Evolutionary conservation across 108 stramenopile genomes (phyloP), one percentile per base, ranked within the genome.

Genomic region (Conticribra weissflogii): DNA sequence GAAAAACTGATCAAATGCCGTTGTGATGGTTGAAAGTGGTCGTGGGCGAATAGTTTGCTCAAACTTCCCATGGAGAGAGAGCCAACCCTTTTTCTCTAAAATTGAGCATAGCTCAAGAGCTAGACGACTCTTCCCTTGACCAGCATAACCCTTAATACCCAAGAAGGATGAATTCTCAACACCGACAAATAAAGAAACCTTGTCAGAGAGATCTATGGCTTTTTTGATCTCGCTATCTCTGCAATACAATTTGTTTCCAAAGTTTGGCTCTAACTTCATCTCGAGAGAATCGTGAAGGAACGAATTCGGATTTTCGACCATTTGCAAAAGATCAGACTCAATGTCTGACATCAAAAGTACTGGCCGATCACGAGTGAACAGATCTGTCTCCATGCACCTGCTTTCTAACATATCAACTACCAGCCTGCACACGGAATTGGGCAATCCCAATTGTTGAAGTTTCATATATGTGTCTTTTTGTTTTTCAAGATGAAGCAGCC

Each of bases 1-100:
- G n/a, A 62, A 30, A 62, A 47, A 46, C 46, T 52, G 41, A 62
- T 62, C 61, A 46, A 62, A 46, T 24, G 61, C 61, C 45, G 24
- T 48, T 12, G 34, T 47, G 4, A 62, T 18, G 7, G 41, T 17
- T 18, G 22, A 27, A 19, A 47, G n/a, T n/a, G n/a, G n/a, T n/a
- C 2, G 2, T 19, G 33, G 3, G 25, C 24, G 12, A 5, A 1
- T 47, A 21, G 17, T 62, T 33, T 24, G 45, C n/a, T 48, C 46
- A 25, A 62, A 62, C 46, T 62, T 62, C 46, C 61, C 46, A 23
- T 62, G 45, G 24, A 62, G 32, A 47, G 15, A 41, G 7, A 22
- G 33, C 61, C 61, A 62, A 2, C 61, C 46, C 7, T 62, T 62
- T 30, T 62, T 2, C 21, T 62, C 44, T 25, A 62, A 47, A 27